Evolutionary conservation across 345 rosid species (phyloP).

Genomic region (Ceriops tagal): DNA sequence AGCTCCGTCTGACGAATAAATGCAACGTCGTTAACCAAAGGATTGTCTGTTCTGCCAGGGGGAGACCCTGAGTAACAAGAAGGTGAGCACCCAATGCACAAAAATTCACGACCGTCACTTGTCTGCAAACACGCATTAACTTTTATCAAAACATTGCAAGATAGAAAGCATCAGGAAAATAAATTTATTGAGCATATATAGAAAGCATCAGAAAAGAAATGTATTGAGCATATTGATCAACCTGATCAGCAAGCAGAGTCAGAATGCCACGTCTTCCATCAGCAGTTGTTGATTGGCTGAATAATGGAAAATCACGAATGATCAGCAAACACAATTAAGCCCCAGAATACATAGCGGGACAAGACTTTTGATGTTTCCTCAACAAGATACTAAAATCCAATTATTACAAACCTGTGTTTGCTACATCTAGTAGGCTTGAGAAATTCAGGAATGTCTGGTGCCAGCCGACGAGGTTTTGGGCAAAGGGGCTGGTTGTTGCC

Average conservation of each 20-base stretch:
- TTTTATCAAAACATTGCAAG: no score
- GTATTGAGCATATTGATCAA: background rate
- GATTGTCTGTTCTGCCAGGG: constrained; percentile 63
- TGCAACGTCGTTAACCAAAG: constrained; percentile 59
- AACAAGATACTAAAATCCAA: background rate
- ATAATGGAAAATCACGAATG: background rate
- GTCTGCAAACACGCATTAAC: constrained; percentile 14
- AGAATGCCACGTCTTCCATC: constrained; percentile 43
- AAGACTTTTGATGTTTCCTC: background rate
- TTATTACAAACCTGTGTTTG: constrained; percentile 37
- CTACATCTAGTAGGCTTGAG: constrained; percentile 52
- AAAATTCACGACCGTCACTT: constrained; percentile 32
- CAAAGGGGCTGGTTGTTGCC: constrained; percentile 39
- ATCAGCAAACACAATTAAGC: background rate
- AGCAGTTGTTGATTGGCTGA: constrained; percentile 40
- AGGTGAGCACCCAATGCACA: constrained; percentile 39
- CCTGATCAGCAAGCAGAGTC: constrained; percentile 42
- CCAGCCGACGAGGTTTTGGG: constrained; percentile 67
- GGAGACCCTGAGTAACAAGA: constrained; percentile 64
- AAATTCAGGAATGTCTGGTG: constrained; percentile 50
- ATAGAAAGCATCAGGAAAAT: background rate
- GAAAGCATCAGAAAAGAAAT: no score
- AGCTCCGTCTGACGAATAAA: constrained; percentile 67
- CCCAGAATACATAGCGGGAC: background rate
- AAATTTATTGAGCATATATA: background rate